Base-by-base conservation (phyloP, 2,329 filamentous ascomycete species). In the Monosporascus sp. region DNA sequence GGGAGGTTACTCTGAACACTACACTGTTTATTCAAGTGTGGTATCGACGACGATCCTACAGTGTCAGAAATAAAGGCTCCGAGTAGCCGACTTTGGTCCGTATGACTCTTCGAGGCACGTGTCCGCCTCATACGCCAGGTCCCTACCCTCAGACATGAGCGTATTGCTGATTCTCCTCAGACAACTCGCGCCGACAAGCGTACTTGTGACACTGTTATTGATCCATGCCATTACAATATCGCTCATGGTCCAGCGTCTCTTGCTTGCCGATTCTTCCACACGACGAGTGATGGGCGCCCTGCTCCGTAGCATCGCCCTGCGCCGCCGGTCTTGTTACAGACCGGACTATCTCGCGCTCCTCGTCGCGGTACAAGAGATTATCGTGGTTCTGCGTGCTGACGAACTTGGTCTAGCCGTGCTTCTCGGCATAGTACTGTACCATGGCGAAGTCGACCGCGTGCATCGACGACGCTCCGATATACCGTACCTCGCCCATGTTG, bases 221-320 rank as follows among this genome's bases (percentile, higher is more conserved):
- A 70, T 69, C 82, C 83, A 86, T 5, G 81, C 82, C 45, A 80
- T 75, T 2, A 81, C 79, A 43, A 86, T 74, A 54, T 79, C 75
- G 47, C 78, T 77, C 82, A 86, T 86, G 53, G 73, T 79, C 61
- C 79, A 75, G 1, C 73, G 76, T 58, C 77, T 76, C 69, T 69
- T 61, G 71, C 71, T 56, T 6, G 63, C 62, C 8, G 64, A 69
- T 57, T 1, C 68, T 67, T 5, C 73, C 69, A 4, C 68, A 69
- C 0, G 60, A 67, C 1, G 62, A 68, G 3, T 60, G 53, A 47
- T 71, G 73, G 48, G 48, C 22, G 69, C 8, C 26, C 26, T 27
- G 26, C 26, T 8, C 26, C 7, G 73, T 0, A 67, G 67, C 1
- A 71, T 59, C 71, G 73, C 73, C 37, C 73, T 71, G 0, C 71